These are phyloP conservation scores for Neopestalotiopsis clavispora DNA, from an alignment of 2,329 filamentous ascomycete genomes.

Conservation along the genomic window DNA sequence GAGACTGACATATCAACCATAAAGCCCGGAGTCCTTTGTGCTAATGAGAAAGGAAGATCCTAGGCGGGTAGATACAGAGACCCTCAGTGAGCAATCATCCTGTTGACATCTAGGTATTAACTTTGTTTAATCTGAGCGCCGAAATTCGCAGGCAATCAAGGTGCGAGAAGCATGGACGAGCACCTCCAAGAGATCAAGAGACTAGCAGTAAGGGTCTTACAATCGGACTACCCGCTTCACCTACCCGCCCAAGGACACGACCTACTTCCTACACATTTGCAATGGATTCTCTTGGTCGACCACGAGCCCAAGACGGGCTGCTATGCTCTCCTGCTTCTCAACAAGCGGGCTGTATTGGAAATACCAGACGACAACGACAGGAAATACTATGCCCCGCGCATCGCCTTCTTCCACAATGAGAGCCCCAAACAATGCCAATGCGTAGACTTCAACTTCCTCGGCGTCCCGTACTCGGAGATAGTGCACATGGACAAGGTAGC, in stretches of 20 bases:
- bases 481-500: neutral
- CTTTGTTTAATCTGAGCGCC: neutral
- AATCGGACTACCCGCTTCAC: neutral
- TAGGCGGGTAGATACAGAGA: neutral
- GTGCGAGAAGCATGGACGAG: neutral
- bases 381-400: neutral
- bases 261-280: neutral
- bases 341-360: neutral
- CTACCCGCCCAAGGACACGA: neutral
- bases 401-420: neutral
- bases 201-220: neutral
- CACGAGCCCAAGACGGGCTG: neutral
- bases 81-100: neutral
- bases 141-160: neutral
- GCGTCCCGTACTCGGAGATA: neutral
- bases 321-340: neutral
- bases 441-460: neutral
- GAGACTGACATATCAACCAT: neutral
- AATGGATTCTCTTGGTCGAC: neutral
- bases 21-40: neutral
- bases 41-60: neutral
- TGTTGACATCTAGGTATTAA: neutral
- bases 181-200: neutral
- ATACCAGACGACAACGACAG: neutral
- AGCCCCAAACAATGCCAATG: neutral